A percentile compares a stretch with the other conserved stretches of the same genome.
Evolutionary conservation across 2,329 filamentous ascomycete genomes (phyloP).

Genomic region (Dichotomopilus funicola): DNA sequence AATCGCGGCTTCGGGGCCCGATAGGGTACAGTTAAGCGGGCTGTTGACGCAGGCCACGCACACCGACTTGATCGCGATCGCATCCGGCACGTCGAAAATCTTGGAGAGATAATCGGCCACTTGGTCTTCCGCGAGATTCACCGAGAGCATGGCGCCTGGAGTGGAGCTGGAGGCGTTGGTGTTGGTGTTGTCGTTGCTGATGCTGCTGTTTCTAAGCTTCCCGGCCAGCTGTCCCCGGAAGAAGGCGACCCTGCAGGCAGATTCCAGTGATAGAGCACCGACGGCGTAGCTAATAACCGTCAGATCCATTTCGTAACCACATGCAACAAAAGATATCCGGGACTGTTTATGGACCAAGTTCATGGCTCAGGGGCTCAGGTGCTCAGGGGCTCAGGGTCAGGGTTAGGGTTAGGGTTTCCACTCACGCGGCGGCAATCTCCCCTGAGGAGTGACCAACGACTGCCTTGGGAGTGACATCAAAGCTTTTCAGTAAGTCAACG

Average conservation of each 20-base stretch:
- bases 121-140: background rate
- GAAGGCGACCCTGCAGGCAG: constrained; percentile 31
- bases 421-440: constrained; percentile 32
- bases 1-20: constrained; percentile 23
- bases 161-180: constrained; percentile 14
- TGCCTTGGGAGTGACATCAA: constrained; percentile 21
- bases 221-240: constrained; percentile 25
- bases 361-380: background rate
- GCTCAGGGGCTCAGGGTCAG: constrained; percentile 20
- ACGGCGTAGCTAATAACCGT: constrained; percentile 10
- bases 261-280: constrained; percentile 22
- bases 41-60: constrained; percentile 30
- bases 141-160: constrained; percentile 25
- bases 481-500: constrained; percentile 28
- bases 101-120: background rate
- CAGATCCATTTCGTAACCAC: background rate
- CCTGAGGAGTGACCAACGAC: constrained; percentile 32
- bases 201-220: background rate
- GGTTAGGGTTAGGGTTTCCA: constrained; percentile 11
- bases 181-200: background rate
- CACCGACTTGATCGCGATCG: constrained; percentile 18
- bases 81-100: constrained; percentile 23
- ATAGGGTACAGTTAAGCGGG: constrained; percentile 27
- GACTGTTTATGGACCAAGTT: background rate
- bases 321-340: background rate